Evolutionary conservation across 2,329 filamentous ascomycete genomes (phyloP).

Genomic region (Xylaria sp.): DNA sequence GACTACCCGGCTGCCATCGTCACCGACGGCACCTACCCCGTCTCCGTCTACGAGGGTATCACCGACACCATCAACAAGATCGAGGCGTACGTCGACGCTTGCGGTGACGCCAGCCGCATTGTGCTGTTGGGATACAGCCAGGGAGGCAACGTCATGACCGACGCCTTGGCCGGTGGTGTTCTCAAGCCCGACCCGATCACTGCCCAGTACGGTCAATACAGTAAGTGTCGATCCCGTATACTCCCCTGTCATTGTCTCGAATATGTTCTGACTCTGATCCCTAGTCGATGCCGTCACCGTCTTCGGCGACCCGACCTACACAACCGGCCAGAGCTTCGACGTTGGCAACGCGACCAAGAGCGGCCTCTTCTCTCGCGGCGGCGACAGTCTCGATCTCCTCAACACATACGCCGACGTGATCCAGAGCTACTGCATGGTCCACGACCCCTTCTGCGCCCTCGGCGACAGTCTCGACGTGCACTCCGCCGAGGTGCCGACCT

Average conservation of each 20-base stretch:
- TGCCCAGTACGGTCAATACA: conserved; percentile 2
- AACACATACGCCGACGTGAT: conserved; percentile 8
- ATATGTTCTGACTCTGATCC: too few relatives aligned
- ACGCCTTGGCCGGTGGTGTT: conserved; percentile 15
- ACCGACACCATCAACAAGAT: conserved; percentile 10
- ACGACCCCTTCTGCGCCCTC: conserved; percentile 15
- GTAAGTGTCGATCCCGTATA: conserved; percentile 3
- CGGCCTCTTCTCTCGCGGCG: conserved; percentile 19
- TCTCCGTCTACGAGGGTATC: conserved; percentile 14
- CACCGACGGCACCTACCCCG: conserved; percentile 12
- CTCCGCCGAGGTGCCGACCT: conserved; percentile 14
- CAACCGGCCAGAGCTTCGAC: conserved; percentile 16
- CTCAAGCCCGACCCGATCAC: conserved; percentile 14
- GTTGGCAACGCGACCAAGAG: conserved; percentile 14
- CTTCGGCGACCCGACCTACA: conserved; percentile 19
- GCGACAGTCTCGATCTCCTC: conserved; percentile 12
- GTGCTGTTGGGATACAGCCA: conserved; percentile 16
- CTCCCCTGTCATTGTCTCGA: too few relatives aligned
- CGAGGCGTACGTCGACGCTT: conserved; percentile 11
- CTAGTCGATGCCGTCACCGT: conserved; percentile 2
- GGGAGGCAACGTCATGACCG: conserved; percentile 20
- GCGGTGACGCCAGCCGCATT: conserved; percentile 14
- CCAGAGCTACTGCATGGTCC: conserved; percentile 15
- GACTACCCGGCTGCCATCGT: conserved; percentile 18
- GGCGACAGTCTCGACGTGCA: conserved; percentile 10